Evolutionary conservation across 345 rosid species (phyloP), one percentile per base, ranked within the genome.

Genomic region (Reutealis trisperma): DNA sequence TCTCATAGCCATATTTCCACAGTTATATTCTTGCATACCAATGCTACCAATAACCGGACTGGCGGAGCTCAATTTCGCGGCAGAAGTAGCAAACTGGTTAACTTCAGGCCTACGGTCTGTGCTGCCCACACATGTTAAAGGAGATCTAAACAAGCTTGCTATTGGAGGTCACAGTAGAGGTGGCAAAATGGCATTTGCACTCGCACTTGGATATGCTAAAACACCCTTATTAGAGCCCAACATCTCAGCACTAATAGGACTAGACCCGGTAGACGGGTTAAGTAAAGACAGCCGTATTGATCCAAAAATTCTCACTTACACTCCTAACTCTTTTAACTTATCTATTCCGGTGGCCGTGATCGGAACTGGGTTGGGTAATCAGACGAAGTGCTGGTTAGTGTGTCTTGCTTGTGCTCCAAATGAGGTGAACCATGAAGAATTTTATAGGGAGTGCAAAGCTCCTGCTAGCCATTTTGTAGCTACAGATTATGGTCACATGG

Each of bases 91-190:
- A 59, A 75, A 81, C 54, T 87, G 86, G 89, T 34, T 87, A 22
- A 63, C 62, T 30, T 21, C 58, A 22, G 72, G 72, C 18, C 76
- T 85, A 13, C 30, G 64, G 5, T 34, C 77, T 6, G 19, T 74
- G 0, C 81, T 85, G 14, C 82, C 77, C 0, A 42, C 7, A 58
- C 59, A 68, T 16, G 44, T 74, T 42, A 32, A 37, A 22, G 63
- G 78, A 0, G 74, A 84, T 55, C n/a, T 80, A 0, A 6, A 37
- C 2, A 51, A 76, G 24, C 44, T 87, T 10, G 72, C 77, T 51
- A 75, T 87, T 5, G 70, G 34, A 18, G 88, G 90, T 68, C 87
- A 85, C 47, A 85, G 87, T 49, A 78, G 87, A 41, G 87, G 88
- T 11, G 90, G 90, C 42, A 65, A 78, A 62, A 63, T 64, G 21